A percentile compares a stretch with the other conserved stretches of the same genome.
Evolutionary conservation across 2,329 filamentous ascomycete species (phyloP).

Genomic region (Fusarium foetens): DNA sequence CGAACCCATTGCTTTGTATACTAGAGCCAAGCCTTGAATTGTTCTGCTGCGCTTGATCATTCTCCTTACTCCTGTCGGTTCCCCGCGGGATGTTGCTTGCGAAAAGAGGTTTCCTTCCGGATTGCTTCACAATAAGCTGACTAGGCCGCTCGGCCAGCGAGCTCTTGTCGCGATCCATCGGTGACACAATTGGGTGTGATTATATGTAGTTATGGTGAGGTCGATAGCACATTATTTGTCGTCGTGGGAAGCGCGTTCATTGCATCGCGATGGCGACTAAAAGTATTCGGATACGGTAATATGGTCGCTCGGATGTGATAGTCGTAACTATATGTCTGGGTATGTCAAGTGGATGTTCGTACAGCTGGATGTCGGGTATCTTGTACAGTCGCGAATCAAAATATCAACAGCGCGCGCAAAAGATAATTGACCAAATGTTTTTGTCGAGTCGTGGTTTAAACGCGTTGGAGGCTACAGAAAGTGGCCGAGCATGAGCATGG

Average conservation of each 20-base stretch:
- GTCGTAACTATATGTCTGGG: slow-evolving; percentile 3
- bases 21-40: slow-evolving; percentile 23
- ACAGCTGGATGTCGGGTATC: background rate
- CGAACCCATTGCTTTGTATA: slow-evolving; percentile 21
- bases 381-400: slow-evolving; percentile 21
- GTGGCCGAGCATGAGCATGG: slow-evolving; percentile 19
- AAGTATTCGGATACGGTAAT: background rate
- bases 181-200: background rate
- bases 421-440: slow-evolving; percentile 34
- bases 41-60: slow-evolving; percentile 25
- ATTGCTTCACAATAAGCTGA: slow-evolving; percentile 52
- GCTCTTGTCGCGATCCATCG: slow-evolving; percentile 44
- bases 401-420: slow-evolving; percentile 34
- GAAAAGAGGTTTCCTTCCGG: slow-evolving; percentile 55
- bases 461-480: slow-evolving; percentile 28
- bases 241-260: slow-evolving; percentile 33
- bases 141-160: slow-evolving; percentile 38
- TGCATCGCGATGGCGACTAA: slow-evolving; percentile 33
- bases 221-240: slow-evolving; percentile 35
- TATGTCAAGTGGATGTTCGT: slow-evolving; percentile 4
- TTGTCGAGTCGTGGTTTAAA: slow-evolving; percentile 31
- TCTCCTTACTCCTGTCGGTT: slow-evolving; percentile 40
- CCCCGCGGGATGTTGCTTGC: slow-evolving; percentile 37
- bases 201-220: slow-evolving; percentile 19
- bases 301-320: background rate